Conservation (phyloP, 2,329 filamentous ascomycete species). For the Rasamsonia emersonii region DNA sequence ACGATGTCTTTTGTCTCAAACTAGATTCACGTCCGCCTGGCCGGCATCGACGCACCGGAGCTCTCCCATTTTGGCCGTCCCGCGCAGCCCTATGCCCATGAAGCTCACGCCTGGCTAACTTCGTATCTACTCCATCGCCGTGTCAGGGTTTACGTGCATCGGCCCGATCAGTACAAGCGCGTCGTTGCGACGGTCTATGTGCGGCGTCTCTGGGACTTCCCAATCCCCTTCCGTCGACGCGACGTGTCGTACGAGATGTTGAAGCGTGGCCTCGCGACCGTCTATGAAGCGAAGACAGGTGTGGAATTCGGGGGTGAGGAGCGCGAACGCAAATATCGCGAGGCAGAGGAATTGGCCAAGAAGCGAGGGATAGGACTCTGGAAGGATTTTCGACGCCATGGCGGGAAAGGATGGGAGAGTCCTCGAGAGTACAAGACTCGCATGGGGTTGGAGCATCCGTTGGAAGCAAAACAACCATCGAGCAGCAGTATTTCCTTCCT, state of each 20-base stretch:
- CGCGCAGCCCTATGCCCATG: conserved; percentile 72
- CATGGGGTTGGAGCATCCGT: conserved; percentile 28
- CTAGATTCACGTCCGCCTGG: conserved; percentile 74
- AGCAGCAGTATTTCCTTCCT: too few species aligned
- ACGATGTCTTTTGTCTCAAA: not conserved
- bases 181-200: conserved; percentile 80
- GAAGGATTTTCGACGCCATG: conserved; percentile 47
- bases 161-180: conserved; percentile 83
- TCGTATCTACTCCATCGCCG: conserved; percentile 60
- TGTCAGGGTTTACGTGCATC: conserved; percentile 75
- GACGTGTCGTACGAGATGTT: conserved; percentile 91
- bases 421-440: conserved; percentile 78
- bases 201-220: conserved; percentile 41
- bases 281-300: conserved; percentile 87
- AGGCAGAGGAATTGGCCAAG: conserved; percentile 51
- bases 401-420: conserved; percentile 58
- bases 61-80: conserved; percentile 83
- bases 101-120: conserved; percentile 75
- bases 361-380: conserved; percentile 63
- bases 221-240: conserved; percentile 45
- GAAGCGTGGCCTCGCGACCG: conserved; percentile 71
- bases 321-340: conserved; percentile 37
- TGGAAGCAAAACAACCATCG: too few species aligned
- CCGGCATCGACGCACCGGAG: conserved; percentile 90
- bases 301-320: conserved; percentile 75